A percentile compares a stretch with the other conserved stretches of the same genome.
phyloP scores from a whole-genome alignment of 192 early-diverging fungal species.

The Thoreauomyces humboldtii region DNA sequence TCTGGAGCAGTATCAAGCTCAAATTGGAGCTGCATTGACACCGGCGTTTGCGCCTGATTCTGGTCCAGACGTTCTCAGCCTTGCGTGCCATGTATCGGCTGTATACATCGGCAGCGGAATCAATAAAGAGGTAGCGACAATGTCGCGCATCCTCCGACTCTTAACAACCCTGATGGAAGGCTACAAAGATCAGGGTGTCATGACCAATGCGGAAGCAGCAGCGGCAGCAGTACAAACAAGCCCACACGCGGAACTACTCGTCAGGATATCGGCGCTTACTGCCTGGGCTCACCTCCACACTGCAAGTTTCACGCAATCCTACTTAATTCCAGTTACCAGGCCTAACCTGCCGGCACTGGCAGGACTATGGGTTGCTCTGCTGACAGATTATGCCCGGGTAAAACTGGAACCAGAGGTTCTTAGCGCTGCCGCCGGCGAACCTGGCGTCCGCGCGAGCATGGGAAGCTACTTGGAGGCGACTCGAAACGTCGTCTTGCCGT shows the following conservation, averaged over 20 bases:
- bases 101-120: conserved; percentile 87
- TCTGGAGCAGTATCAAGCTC: conserved; percentile 85
- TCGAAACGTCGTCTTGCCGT: conserved; percentile 64
- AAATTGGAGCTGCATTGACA: conserved; percentile 87
- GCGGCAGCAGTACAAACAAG: conserved; percentile 48
- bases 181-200: conserved; percentile 54
- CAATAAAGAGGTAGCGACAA: conserved; percentile 71
- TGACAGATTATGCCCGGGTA: conserved; percentile 65
- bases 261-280: conserved; percentile 70
- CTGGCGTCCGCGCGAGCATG: conserved; percentile 5
- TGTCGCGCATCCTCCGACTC: conserved; percentile 70
- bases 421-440: conserved; percentile 16
- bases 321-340: conserved; percentile 58
- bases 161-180: conserved; percentile 67
- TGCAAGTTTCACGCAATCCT: conserved; percentile 59
- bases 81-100: conserved; percentile 78
- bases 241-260: conserved; percentile 76
- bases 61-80: conserved; percentile 67
- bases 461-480: conserved; percentile 55
- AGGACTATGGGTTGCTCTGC: conserved; percentile 59
- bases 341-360: conserved; percentile 44
- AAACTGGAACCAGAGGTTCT: conserved; percentile 62
- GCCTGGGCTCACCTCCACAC: conserved; percentile 80
- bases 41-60: conserved; percentile 78
- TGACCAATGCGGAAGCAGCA: conserved; percentile 21